Percentiles rank a stretch among this genome's conserved stretches.
These are phyloP conservation scores for Bolboschoenus planiculmis DNA, from an alignment of 176 grass and related monocot species.

Conservation along the genomic window DNA sequence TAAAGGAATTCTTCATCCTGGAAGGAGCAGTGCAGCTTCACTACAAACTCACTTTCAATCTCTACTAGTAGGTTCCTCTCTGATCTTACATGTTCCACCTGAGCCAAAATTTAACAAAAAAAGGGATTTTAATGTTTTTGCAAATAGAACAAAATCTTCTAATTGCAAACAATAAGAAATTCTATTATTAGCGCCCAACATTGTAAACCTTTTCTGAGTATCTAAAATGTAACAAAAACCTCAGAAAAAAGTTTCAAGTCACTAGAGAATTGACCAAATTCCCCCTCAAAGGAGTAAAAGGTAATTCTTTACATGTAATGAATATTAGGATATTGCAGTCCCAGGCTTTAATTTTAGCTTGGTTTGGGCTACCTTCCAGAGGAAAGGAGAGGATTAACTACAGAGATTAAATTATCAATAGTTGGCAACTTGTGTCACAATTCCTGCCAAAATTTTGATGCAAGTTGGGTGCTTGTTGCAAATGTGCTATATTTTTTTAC, in stretches of 20 bases:
- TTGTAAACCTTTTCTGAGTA: neutral
- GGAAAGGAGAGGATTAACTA: neutral
- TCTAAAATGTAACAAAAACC: slow-evolving; percentile 8
- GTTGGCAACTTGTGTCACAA: neutral
- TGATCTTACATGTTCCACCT: slow-evolving; percentile 80
- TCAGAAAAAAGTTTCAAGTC: neutral
- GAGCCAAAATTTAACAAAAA: slow-evolving; percentile 19
- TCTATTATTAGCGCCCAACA: neutral
- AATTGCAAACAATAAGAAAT: neutral
- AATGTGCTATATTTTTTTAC: neutral
- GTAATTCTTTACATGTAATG: neutral
- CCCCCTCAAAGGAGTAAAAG: neutral
- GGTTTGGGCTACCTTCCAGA: neutral
- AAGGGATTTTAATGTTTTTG: neutral
- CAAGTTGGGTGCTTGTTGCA: neutral
- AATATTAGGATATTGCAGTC: neutral
- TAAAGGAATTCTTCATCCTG: slow-evolving; percentile 72
- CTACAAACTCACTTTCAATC: slow-evolving; percentile 66
- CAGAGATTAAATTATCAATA: neutral
- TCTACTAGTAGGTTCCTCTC: slow-evolving; percentile 77
- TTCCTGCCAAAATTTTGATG: neutral
- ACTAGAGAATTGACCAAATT: neutral
- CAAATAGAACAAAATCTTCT: neutral
- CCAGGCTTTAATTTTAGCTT: neutral
- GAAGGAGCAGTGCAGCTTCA: slow-evolving; percentile 80